Base-by-base conservation (phyloP, 345 rosid genomes). In the Populus simonii region DNA sequence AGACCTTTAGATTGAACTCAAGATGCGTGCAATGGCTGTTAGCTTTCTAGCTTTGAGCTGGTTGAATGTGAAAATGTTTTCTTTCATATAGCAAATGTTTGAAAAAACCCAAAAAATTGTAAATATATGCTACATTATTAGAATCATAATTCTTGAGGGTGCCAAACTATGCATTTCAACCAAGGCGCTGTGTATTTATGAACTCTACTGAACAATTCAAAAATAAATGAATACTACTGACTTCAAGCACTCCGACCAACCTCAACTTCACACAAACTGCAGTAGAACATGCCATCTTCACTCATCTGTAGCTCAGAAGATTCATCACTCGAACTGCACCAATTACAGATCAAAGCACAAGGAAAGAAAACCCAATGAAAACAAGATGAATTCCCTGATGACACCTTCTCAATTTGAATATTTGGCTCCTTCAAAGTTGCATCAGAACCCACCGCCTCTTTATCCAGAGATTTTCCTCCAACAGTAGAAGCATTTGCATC, bases 231-330 rank as follows among this genome's bases (percentile, higher is more conserved):
- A 33, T 18, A 20, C 18, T 15, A 73, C 59, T 25, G 73, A 77
- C 71, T 74, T 43, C 27, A 80, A 66, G 27, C 53, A 75, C 38
- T 81, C 71, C 65, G 43, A 82, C 84, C 6, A 75, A 96, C 99
- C 99, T 96, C 98, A 55, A 92, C 97, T 88, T 93, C 97, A 83
- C 99, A 96, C 80, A 96, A 89, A 81, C 97, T 93, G 85, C 98
- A 96, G 80, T 89, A 96, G 86, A 91, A 96, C 99, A 93, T 91
- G 80, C 97, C 99, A 80, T 96, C 99, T 86, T 96, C 98, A 25
- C 94, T 93, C 79, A 76, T 84, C 61, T 89, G 90, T 68, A 83
- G 96, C 81, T 90, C 92, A 43, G 93, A 86, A 83, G 92, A 86
- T 80, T 92, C 89, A 43, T 88, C 88, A 11, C 84, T 80, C 25